Evolutionary conservation across 2,329 filamentous ascomycete species (phyloP).

Genomic region (Rugonectria rugulosa): DNA sequence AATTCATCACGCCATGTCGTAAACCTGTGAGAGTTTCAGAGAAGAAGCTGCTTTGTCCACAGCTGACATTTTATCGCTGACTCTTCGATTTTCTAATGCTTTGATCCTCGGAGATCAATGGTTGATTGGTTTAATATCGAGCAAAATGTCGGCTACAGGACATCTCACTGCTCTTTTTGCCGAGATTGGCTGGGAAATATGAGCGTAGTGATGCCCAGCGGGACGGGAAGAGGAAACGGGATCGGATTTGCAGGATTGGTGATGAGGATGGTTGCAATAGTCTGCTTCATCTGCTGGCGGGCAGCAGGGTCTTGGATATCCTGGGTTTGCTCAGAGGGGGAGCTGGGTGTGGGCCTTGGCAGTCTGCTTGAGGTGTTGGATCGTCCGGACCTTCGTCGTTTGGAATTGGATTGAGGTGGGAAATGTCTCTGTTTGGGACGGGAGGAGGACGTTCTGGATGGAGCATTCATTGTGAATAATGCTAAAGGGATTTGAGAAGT

Average conservation of each 20-base stretch:
- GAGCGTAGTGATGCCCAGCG: slow-evolving; percentile 18
- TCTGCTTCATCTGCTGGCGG: slow-evolving; percentile 29
- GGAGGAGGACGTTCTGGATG: too few species aligned
- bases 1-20: too few species aligned
- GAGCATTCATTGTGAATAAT: too few species aligned
- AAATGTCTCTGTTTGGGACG: too few species aligned
- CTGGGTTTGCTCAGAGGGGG: not conserved
- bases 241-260: slow-evolving; percentile 22
- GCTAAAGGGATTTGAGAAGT: too few species aligned
- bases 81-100: not conserved
- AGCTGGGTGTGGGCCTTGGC: not conserved
- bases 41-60: too few species aligned
- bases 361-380: not conserved
- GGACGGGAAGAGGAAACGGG: slow-evolving; percentile 21
- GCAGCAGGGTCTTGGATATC: slow-evolving; percentile 23
- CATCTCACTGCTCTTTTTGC: not conserved
- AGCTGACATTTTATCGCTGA: too few species aligned
- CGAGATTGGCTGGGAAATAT: slow-evolving; percentile 7
- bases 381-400: slow-evolving; percentile 15
- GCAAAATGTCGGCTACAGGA: not conserved
- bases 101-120: not conserved
- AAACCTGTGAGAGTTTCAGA: too few species aligned
- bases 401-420: not conserved
- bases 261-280: slow-evolving; percentile 25
- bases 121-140: not conserved